These are phyloP conservation scores for Phaseolus lunatus DNA, from an alignment of 306 rosid genomes.

Conservation along the genomic window DNA sequence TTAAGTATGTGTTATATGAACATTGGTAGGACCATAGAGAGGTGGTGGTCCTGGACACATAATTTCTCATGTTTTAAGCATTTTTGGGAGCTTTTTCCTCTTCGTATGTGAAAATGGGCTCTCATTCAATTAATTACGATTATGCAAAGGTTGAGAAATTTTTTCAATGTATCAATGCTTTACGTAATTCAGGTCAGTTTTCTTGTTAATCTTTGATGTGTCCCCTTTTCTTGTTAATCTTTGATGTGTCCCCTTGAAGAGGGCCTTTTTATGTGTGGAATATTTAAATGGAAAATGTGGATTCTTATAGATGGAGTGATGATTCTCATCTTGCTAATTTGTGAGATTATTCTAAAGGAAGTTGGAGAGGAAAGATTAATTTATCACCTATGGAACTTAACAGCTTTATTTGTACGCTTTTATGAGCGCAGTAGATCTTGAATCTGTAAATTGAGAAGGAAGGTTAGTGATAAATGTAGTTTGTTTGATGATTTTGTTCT, in stretches of 20 bases:
- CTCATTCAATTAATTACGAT: no score
- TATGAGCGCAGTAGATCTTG: slow-evolving; percentile 11
- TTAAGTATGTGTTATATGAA: no score
- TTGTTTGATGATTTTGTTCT: slow-evolving; percentile 30
- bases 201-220: not conserved
- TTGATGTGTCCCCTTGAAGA: not conserved
- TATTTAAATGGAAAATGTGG: not conserved
- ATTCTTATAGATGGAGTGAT: not conserved
- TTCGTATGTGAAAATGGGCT: slow-evolving; percentile 16
- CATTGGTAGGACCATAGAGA: no score
- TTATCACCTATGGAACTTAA: not conserved
- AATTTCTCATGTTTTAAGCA: no score
- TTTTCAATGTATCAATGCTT: not conserved
- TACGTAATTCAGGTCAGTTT: not conserved
- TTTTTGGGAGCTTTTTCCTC: no score
- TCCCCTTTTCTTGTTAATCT: not conserved
- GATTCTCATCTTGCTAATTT: slow-evolving; percentile 13
- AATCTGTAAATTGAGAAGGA: slow-evolving; percentile 13
- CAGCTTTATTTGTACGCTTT: not conserved
- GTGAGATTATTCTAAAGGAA: slow-evolving; percentile 7
- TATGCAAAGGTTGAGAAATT: no score
- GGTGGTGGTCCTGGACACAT: no score
- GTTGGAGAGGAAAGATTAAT: not conserved
- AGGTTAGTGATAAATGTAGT: not conserved
- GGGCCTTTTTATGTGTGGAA: not conserved